Percentiles rank a stretch among this genome's conserved stretches.
phyloP scores from a whole-genome alignment of 129 eudicot genomes.

The Erigeron canadensis region DNA sequence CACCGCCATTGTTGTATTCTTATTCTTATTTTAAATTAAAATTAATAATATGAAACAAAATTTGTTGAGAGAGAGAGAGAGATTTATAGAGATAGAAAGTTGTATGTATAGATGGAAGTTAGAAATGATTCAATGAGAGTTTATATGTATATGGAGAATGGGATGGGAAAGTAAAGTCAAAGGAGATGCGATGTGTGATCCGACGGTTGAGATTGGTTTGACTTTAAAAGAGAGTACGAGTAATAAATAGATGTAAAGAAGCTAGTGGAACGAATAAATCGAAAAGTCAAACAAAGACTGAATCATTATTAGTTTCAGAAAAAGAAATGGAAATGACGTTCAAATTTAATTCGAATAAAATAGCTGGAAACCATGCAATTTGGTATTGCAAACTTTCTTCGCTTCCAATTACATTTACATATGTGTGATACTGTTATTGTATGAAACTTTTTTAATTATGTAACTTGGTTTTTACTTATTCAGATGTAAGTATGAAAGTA shows the following conservation, averaged over 20 bases:
- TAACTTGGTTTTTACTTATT: too few relatives aligned
- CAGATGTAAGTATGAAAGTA: too few relatives aligned
- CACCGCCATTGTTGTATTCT: constrained; percentile 37
- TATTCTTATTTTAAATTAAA: too few relatives aligned
- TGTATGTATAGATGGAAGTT: not conserved
- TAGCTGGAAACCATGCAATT: constrained; percentile 29
- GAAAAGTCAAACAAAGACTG: constrained; percentile 33
- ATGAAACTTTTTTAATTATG: too few relatives aligned
- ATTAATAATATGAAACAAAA: not conserved
- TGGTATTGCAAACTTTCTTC: not conserved
- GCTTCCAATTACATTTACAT: too few relatives aligned
- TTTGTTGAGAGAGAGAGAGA: not conserved
- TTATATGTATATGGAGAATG: too few relatives aligned
- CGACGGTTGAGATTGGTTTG: constrained; percentile 39
- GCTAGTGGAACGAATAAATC: constrained; percentile 20
- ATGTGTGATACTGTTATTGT: too few relatives aligned
- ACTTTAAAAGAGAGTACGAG: not conserved
- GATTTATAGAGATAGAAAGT: constrained; percentile 17
- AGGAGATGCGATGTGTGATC: constrained; percentile 29
- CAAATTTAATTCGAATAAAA: constrained; percentile 5
- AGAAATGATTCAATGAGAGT: too few relatives aligned
- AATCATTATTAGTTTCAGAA: constrained; percentile 3
- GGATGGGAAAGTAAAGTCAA: constrained; percentile 33
- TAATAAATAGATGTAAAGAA: constrained; percentile 8
- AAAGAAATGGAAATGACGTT: not conserved